These are phyloP conservation scores for Apiotrichum akiyoshidainum DNA, from an alignment of 1,284 basidiomycete genomes.

Conservation along the genomic window DNA sequence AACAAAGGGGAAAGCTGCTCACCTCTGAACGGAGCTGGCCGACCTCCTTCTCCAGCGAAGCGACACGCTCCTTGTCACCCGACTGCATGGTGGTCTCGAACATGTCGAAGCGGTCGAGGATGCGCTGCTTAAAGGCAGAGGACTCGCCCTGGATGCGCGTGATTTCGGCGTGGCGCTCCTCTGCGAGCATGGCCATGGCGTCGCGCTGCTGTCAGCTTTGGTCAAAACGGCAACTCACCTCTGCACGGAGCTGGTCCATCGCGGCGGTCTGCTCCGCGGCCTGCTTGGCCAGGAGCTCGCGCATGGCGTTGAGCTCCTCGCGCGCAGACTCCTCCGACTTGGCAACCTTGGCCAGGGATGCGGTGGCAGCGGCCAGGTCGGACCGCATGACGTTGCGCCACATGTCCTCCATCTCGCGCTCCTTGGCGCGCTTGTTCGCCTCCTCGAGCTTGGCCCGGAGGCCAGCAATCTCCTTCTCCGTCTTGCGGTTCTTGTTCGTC, in stretches of 20 bases:
- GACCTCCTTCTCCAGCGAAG: constrained; percentile 11
- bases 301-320: constrained; percentile 10
- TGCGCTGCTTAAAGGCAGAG: neutral
- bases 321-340: constrained; percentile 12
- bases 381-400: constrained; percentile 7
- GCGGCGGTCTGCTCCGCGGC: neutral
- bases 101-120: constrained; percentile 12
- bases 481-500: neutral
- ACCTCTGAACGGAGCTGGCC: constrained; percentile 11
- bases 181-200: constrained; percentile 3
- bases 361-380: constrained; percentile 10
- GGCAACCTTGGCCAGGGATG: constrained; percentile 5
- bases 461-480: constrained; percentile 6
- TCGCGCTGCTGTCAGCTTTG: constrained; percentile 11
- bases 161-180: constrained; percentile 9
- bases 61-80: constrained; percentile 2
- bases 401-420: constrained; percentile 5
- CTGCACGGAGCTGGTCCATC: neutral
- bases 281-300: constrained; percentile 11
- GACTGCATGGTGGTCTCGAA: neutral
- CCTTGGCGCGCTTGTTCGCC: neutral
- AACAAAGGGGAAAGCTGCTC: neutral
- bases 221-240: neutral
- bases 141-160: constrained; percentile 8
- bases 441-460: constrained; percentile 1